Conservation (phyloP, 2,329 filamentous ascomycete species). For the Chalaropsis ovoidea region DNA sequence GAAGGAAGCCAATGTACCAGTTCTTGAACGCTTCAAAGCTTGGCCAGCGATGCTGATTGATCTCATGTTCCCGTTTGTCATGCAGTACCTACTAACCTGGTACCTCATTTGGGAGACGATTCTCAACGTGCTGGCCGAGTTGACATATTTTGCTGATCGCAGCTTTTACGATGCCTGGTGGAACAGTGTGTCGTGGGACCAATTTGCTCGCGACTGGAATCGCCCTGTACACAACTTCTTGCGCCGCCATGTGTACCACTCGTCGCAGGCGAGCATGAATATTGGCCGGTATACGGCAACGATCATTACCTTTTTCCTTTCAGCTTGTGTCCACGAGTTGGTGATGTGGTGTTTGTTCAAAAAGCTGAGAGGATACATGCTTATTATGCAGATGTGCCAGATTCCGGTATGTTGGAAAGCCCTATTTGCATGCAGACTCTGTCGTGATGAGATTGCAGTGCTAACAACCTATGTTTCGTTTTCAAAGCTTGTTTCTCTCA, state of each 20-base stretch:
- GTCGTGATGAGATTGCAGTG: background rate
- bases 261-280: slow-evolving; percentile 61
- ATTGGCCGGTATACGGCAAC: slow-evolving; percentile 62
- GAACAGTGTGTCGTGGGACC: slow-evolving; percentile 59
- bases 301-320: slow-evolving; percentile 64
- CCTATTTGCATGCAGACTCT: background rate
- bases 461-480: background rate
- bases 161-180: slow-evolving; percentile 60
- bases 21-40: slow-evolving; percentile 50
- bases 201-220: slow-evolving; percentile 75
- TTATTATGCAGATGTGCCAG: slow-evolving; percentile 64
- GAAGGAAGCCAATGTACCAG: slow-evolving; percentile 54
- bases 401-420: slow-evolving; percentile 43
- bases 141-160: slow-evolving; percentile 67
- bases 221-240: slow-evolving; percentile 66
- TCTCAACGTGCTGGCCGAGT: slow-evolving; percentile 64
- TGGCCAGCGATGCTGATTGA: slow-evolving; percentile 69
- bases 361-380: slow-evolving; percentile 63
- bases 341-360: slow-evolving; percentile 75
- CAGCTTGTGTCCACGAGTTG: slow-evolving; percentile 61
- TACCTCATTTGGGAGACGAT: slow-evolving; percentile 73
- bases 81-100: slow-evolving; percentile 69
- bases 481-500: slow-evolving; percentile 51
- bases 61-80: slow-evolving; percentile 66
- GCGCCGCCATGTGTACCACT: slow-evolving; percentile 69